phyloP scores from a whole-genome alignment of 495 filamentous ascomycete genomes.

The Neurospora sp. region DNA sequence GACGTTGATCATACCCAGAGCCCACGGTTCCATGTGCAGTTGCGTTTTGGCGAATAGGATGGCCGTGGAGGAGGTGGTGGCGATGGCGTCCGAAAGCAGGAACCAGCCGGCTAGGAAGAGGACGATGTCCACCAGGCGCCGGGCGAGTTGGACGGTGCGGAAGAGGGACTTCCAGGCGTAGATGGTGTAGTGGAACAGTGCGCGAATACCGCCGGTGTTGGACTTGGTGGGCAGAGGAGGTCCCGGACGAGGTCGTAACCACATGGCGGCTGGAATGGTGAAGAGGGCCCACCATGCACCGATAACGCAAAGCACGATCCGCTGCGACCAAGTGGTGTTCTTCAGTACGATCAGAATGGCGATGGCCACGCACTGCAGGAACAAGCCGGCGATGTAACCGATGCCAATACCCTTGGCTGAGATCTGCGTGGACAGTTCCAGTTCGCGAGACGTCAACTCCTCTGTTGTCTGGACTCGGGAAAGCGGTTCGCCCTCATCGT shows the following conservation, averaged over 20 bases:
- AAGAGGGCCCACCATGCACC: slow-evolving; percentile 95
- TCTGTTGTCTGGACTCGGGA: slow-evolving; percentile 26
- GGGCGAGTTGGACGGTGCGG: slow-evolving; percentile 66
- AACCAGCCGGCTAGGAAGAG: slow-evolving; percentile 93
- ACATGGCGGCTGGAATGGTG: slow-evolving; percentile 78
- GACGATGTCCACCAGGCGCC: slow-evolving; percentile 72
- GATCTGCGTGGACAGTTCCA: slow-evolving; percentile 71
- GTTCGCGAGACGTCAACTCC: slow-evolving; percentile 50
- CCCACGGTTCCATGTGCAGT: slow-evolving; percentile 77
- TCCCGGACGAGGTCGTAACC: slow-evolving; percentile 84
- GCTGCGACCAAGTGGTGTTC: slow-evolving; percentile 68
- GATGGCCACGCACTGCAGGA: slow-evolving; percentile 70
- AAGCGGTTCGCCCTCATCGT: slow-evolving; percentile 23
- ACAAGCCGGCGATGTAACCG: slow-evolving; percentile 75
- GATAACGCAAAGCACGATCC: slow-evolving; percentile 75
- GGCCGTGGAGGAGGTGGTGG: slow-evolving; percentile 89
- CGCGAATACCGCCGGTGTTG: slow-evolving; percentile 17
- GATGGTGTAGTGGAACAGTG: slow-evolving; percentile 51
- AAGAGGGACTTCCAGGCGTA: slow-evolving; percentile 82
- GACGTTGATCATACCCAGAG: slow-evolving; percentile 87
- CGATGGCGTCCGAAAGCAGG: slow-evolving; percentile 84
- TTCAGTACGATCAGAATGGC: slow-evolving; percentile 55
- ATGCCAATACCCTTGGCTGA: slow-evolving; percentile 86
- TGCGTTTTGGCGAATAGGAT: slow-evolving; percentile 93
- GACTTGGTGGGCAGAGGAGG: slow-evolving; percentile 53